Conservation (phyloP, 495 filamentous ascomycete genomes). For the Neurospora sp. region DNA sequence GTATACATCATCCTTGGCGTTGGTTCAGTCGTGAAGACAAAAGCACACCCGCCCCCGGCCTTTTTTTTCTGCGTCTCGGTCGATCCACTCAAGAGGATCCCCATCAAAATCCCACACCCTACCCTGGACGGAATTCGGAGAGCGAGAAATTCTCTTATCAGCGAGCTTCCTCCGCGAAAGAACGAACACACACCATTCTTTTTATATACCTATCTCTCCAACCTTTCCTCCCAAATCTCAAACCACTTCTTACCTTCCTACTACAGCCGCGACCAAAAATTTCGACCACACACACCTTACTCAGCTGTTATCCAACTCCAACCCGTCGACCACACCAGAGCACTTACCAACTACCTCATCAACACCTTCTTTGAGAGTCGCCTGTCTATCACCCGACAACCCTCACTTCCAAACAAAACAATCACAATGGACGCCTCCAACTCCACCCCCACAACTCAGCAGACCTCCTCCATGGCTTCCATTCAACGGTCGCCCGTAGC, state of each 20-base stretch:
- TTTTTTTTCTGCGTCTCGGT: neutral
- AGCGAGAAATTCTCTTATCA: neutral
- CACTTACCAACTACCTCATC: neutral
- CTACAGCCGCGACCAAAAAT: neutral
- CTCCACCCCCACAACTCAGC: slow-evolving; percentile 19
- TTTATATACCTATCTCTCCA: neutral
- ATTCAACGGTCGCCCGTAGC: slow-evolving; percentile 14
- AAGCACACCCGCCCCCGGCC: neutral
- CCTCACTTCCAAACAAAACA: neutral
- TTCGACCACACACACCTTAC: neutral
- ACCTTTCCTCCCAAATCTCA: neutral
- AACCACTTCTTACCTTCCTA: neutral
- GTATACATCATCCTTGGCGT: neutral
- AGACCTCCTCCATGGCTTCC: slow-evolving; percentile 18
- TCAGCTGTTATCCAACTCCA: neutral
- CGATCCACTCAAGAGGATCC: neutral
- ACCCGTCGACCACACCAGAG: neutral
- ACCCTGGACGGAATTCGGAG: neutral
- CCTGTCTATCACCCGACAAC: neutral
- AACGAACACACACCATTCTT: neutral
- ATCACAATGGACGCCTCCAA: slow-evolving; percentile 29
- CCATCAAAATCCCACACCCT: neutral
- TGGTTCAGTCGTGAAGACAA: neutral
- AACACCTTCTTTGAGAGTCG: neutral
- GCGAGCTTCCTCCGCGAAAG: neutral